A percentile compares a stretch with the other conserved stretches of the same genome.
phyloP scores from a whole-genome alignment of 2,329 filamentous ascomycete species.

The Colletotrichum aenigma region DNA sequence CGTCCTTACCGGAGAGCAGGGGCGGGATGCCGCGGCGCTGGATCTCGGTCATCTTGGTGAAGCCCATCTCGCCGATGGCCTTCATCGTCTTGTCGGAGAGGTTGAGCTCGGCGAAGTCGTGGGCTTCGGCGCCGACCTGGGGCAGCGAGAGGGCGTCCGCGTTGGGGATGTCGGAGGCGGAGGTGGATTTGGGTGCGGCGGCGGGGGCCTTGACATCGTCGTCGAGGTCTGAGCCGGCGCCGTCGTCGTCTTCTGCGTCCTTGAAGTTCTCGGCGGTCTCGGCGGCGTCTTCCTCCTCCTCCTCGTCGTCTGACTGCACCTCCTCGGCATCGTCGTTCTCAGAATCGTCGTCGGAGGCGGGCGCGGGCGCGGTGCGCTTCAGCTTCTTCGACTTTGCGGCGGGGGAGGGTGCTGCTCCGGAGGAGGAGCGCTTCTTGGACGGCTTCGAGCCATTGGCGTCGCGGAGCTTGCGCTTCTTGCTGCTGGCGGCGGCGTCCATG shows the following conservation, averaged over 20 bases:
- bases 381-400: constrained; percentile 46
- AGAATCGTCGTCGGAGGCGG: constrained; percentile 24
- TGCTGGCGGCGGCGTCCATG: constrained; percentile 29
- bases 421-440: constrained; percentile 34
- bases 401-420: constrained; percentile 24
- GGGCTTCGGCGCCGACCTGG: constrained; percentile 63
- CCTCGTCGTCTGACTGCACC: constrained; percentile 22
- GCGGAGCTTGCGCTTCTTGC: constrained; percentile 49
- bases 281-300: constrained; percentile 29
- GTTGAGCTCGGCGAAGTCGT: constrained; percentile 80
- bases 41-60: constrained; percentile 95
- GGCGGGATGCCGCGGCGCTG: constrained; percentile 88
- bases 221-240: constrained; percentile 25
- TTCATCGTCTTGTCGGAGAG: constrained; percentile 88
- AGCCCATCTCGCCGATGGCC: constrained; percentile 89
- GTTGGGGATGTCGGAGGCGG: constrained; percentile 36
- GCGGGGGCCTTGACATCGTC: constrained; percentile 20
- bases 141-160: constrained; percentile 56
- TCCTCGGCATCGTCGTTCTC: constrained; percentile 27
- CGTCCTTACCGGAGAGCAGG: constrained; percentile 85
- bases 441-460: constrained; percentile 32
- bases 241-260: constrained; percentile 30
- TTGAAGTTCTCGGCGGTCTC: constrained; percentile 27
- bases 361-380: constrained; percentile 37
- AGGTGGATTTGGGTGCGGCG: constrained; percentile 25